Evolutionary conservation across 805 yeast species (phyloP), one percentile per base, ranked within the genome.

Genomic region (Barnettozyma siamensis): DNA sequence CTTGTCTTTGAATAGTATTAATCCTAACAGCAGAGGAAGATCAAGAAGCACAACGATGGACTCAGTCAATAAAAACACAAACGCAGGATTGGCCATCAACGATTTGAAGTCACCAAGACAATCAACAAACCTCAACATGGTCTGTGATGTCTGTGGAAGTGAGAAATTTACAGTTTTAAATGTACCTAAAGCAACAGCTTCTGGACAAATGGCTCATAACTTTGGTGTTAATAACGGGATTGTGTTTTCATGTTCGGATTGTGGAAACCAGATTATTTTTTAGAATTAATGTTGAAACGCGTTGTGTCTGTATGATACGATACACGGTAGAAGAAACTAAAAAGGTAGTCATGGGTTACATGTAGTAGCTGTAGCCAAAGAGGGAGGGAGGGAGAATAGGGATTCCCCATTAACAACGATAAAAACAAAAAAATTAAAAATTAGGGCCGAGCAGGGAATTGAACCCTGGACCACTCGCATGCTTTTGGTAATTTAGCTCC

Each of bases 71-170:
- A 48, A 35, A 17, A 35, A 40, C 8, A 6, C 12, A 5, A 10
- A 5, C 13, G 13, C 20, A 24, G 19, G 12, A 11, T 7, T 20
- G 15, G 19, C 33, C 4, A 20, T 21, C 11, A 11, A 19, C 18
- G 27, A 37, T 15, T 9, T 17, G 5, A 12, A 17, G 21, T 26
- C 21, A 21, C 36, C 27, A 17, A 37, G 18, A 7, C 35, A 26
- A 7, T 37, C 40, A 19, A 26, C n/a, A 5, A 18, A 15, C 20
- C 11, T 45, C 23, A 20, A 36, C 17, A 16, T 47, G 30, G 33
- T 41, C 3, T 56, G 60, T 37, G 57, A 51, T 13, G 49, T 53
- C 0, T 57, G 62, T 40, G 53, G 51, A 10, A 48, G 60, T 11
- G 58, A 55, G 4, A 53, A 56, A 39, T 57, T 57, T 28, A 40